Percentiles rank a stretch among this genome's conserved stretches.
Evolutionary conservation across 2,329 filamentous ascomycete genomes (phyloP).

Genomic region (Botrytis paeoniae): DNA sequence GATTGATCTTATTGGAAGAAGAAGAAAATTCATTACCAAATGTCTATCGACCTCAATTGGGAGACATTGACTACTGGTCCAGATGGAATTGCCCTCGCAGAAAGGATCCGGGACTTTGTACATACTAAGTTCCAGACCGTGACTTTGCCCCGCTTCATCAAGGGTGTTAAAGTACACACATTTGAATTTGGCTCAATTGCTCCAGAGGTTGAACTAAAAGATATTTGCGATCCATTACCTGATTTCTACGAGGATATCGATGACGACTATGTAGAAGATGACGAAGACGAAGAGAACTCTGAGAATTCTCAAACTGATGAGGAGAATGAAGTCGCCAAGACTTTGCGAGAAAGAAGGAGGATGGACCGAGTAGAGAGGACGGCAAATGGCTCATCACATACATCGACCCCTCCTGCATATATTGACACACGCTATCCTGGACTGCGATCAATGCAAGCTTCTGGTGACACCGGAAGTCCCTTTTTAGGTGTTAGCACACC

Average conservation of each 20-base stretch:
- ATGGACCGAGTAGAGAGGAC: constrained; percentile 39
- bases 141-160: constrained; percentile 89
- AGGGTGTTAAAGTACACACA: constrained; percentile 88
- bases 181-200: constrained; percentile 87
- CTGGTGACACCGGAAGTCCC: constrained; percentile 50
- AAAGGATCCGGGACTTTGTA: constrained; percentile 86
- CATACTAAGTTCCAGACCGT: constrained; percentile 95
- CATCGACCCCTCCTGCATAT: constrained; percentile 38
- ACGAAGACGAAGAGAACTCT: constrained; percentile 42
- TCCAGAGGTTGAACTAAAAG: constrained; percentile 87
- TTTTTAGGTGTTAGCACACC: constrained; percentile 60
- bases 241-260: constrained; percentile 91
- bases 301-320: constrained; percentile 19
- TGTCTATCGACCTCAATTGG: constrained; percentile 99
- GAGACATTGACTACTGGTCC: constrained; percentile 84
- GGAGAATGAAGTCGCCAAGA: constrained; percentile 26
- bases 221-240: constrained; percentile 90
- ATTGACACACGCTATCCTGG: constrained; percentile 42
- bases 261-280: constrained; percentile 57
- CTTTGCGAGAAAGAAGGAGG: constrained; percentile 39
- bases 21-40: constrained; percentile 41
- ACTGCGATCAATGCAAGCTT: constrained; percentile 31
- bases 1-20: neutral
- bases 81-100: constrained; percentile 80
- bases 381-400: constrained; percentile 29